Evolutionary conservation across 225 moss, liverwort and hornwort genomes (phyloP), one percentile per base, ranked within the genome.

Genomic region (Neckera pumila): DNA sequence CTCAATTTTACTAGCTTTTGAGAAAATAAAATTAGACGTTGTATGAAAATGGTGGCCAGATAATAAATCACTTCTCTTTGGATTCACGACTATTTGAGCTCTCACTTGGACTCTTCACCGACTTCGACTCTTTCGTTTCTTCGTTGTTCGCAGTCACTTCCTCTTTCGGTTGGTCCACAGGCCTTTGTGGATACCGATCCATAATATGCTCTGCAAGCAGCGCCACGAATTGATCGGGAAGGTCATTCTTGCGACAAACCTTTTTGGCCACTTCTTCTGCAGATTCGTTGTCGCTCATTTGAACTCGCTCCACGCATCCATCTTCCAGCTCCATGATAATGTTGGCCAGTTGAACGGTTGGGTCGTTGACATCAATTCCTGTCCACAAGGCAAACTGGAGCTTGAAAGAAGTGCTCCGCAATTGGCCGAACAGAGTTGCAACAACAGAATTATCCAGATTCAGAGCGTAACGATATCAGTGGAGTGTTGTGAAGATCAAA

Each of bases 291-390:
- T 92, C 90, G 40, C 87, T 85, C 78, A 92, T 89, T 78, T 82
- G 33, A 42, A 89, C 81, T 49, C 59, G 89, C 87, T 92, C 89
- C 47, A 92, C 81, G 60, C 87, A 92, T 77, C 81, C 90, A 78
- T 92, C 90, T 15, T 89, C 90, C 58, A 92, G 64, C 75, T 92
- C 90, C 84, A 92, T 85, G 30, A 89, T n/a, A 51, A 92, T 90
- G 82, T 65, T 89, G 84, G 87, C 51, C 59, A 92, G 92, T 43
- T 87, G 89, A 87, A 87, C 81, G 17, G 84, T 69, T 23, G 85
- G 89, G 45, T 92, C 89, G 63, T 77, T 85, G 57, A 70, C 43
- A 51, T 89, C 85, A 72, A 72, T 17, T 30, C 82, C 90, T 92
- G 86, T 69, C 67, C 84, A 33, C 42, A 80, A 36, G 70, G 83